Percentiles rank a stretch among this genome's conserved stretches.
Conservation (phyloP, 1,284 basidiomycete genomes). For the Trichosporon coremiiforme region DNA sequence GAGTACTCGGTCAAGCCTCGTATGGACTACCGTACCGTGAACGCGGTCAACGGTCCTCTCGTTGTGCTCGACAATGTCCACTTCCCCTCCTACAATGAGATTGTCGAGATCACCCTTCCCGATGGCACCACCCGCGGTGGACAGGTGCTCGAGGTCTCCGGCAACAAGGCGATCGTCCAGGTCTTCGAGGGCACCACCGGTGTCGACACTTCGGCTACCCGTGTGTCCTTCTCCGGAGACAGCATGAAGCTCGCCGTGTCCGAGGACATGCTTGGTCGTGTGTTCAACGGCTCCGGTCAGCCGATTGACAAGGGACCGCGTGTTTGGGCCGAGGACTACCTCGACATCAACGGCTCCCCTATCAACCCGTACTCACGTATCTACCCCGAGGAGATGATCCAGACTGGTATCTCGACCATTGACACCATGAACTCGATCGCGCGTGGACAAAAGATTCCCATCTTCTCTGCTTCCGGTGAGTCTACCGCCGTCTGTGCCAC, state of each 20-base stretch:
- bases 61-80: constrained; percentile 99
- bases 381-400: constrained; percentile 99
- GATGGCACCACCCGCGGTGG: constrained; percentile 94
- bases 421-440: constrained; percentile 99
- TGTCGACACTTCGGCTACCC: constrained; percentile 89
- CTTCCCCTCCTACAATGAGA: constrained; percentile 99
- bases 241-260: constrained; percentile 99
- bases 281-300: constrained; percentile 98
- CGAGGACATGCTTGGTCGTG: constrained; percentile 99
- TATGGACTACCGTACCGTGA: constrained; percentile 92
- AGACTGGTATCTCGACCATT: constrained; percentile 99
- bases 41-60: constrained; percentile 92
- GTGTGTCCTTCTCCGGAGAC: constrained; percentile 96
- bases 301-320: constrained; percentile 99
- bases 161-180: constrained; percentile 98
- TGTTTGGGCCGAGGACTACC: constrained; percentile 98
- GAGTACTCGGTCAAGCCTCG: constrained; percentile 71
- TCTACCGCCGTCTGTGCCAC: not conserved
- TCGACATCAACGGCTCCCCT: constrained; percentile 98
- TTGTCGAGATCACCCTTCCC: constrained; percentile 92
- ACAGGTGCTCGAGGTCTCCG: constrained; percentile 97
- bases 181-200: constrained; percentile 99
- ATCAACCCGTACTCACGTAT: constrained; percentile 99
- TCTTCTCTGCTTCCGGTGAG: constrained; percentile 86
- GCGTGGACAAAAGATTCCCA: constrained; percentile 99